Base-by-base conservation (phyloP, 257 asterid genomes). In the Nicotiana noctiflora region DNA sequence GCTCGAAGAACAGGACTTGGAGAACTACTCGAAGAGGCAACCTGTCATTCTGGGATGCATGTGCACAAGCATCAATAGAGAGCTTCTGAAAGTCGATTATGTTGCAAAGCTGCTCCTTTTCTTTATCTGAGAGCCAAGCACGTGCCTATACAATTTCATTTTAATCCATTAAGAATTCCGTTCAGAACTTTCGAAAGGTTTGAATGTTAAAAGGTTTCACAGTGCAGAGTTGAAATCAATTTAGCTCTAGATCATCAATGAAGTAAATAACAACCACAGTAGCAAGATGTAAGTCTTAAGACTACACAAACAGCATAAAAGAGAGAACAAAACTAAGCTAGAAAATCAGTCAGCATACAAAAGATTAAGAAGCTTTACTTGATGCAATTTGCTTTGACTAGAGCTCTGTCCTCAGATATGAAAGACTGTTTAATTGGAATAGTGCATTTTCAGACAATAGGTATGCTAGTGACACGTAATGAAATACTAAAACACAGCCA, bases 1-100 rank as follows among this genome's bases (percentile, higher is more conserved):
- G 99, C 87, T 94, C 99, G 53, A 96, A 91, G 88, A 94, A 96
- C 79, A 96, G 85, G 84, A 96, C 98, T 84, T 96, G 98, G 79
- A 96, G 88, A 78, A 94, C 80, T 72, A 94, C 84, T 83, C 99
- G 90, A 79, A 96, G 97, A 4, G 99, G 98, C 76, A 95, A 85
- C 82, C 97, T 87, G 79, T 91, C 91, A 11, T 93, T 96, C 82
- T 96, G 99, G 66, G 99, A 96, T 74, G 99, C 99, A 82, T 96
- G 98, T 32, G 98, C 93, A 64, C 98, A 96, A 14, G 98, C 98
- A 86, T 96, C 99, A 15, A 96, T 87, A 1, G 99, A 96, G 74
- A 96, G 98, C 88, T 94, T 94, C 90, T 86, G 94, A 84, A 93
- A 93, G 87, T 96, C 91, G 1, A 96, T 90, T 15, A 91, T 81